Evolutionary conservation across 192 early-diverging fungal species (phyloP).

Genomic region (Podila minutissima): DNA sequence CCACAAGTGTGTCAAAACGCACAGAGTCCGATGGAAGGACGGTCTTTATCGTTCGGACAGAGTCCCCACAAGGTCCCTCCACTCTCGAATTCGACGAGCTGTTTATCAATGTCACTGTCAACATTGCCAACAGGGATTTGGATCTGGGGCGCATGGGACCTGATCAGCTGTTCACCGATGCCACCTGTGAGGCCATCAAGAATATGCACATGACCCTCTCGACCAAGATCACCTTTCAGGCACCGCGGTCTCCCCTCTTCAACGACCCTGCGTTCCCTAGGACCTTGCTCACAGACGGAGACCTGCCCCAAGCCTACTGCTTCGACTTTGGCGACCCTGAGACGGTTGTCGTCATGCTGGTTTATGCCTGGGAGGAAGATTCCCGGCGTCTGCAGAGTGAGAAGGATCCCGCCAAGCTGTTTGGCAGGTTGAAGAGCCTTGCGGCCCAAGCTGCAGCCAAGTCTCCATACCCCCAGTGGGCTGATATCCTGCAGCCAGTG

Average conservation of each 20-base stretch:
- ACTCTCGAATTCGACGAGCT: constrained; percentile 2
- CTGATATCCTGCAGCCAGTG: constrained; percentile 2
- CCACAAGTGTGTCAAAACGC: constrained; percentile 12
- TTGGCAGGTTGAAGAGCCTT: constrained; percentile 2
- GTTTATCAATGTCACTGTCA: constrained; percentile 14
- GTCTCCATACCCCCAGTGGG: constrained; percentile 10
- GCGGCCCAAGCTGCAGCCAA: not conserved
- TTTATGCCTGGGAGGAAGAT: constrained; percentile 9
- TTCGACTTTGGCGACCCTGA: constrained; percentile 12
- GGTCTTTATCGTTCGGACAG: constrained; percentile 7
- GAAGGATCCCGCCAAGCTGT: constrained; percentile 10
- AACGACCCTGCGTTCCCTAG: constrained; percentile 7
- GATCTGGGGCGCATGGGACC: constrained; percentile 7
- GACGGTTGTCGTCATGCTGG: constrained; percentile 9
- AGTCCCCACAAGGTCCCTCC: not conserved
- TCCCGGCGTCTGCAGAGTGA: constrained; percentile 9
- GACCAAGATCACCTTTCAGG: constrained; percentile 13
- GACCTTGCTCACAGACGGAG: constrained; percentile 6
- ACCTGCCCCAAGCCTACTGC: constrained; percentile 12
- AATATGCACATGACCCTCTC: constrained; percentile 11
- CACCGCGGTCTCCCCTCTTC: constrained; percentile 9
- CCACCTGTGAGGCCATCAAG: constrained; percentile 11
- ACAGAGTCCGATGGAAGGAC: constrained; percentile 1
- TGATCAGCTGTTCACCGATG: constrained; percentile 11
- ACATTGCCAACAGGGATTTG: constrained; percentile 6